Conservation (phyloP, 176 grass and related monocot genomes). For the Aegilops umbellulata region DNA sequence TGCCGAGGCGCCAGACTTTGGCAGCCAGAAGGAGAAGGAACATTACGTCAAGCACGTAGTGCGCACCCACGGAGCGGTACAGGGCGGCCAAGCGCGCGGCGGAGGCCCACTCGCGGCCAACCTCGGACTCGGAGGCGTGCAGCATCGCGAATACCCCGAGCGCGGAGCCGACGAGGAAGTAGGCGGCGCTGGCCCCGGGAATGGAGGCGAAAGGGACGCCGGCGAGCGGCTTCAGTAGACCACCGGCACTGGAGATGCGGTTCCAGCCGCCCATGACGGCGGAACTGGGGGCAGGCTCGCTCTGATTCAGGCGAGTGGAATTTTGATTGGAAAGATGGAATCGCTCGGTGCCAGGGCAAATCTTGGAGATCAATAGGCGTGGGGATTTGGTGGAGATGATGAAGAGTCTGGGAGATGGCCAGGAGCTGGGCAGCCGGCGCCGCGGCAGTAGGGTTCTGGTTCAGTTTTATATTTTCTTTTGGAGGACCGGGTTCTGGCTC, state of each 20-base stretch:
- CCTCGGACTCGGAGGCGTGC: slow-evolving; percentile 20
- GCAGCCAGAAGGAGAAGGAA: slow-evolving; percentile 35
- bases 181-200: slow-evolving; percentile 18
- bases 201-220: slow-evolving; percentile 4
- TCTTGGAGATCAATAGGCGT: slow-evolving; percentile 5
- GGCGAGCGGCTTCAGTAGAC: slow-evolving; percentile 33
- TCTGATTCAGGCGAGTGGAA: neutral
- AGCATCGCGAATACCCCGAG: slow-evolving; percentile 50
- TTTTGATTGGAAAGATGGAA: neutral
- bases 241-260: slow-evolving; percentile 17
- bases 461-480: no score
- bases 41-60: slow-evolving; percentile 23
- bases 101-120: slow-evolving; percentile 22
- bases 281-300: neutral
- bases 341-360: neutral
- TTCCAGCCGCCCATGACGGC: slow-evolving; percentile 33
- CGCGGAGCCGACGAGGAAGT: slow-evolving; percentile 46
- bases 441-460: neutral
- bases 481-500: no score
- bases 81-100: slow-evolving; percentile 9
- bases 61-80: neutral
- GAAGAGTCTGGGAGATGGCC: neutral
- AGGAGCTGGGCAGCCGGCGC: neutral
- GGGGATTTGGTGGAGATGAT: neutral
- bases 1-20: slow-evolving; percentile 42